phyloP scores from a whole-genome alignment of 2,329 filamentous ascomycete species.

The Alternaria arborescens region DNA sequence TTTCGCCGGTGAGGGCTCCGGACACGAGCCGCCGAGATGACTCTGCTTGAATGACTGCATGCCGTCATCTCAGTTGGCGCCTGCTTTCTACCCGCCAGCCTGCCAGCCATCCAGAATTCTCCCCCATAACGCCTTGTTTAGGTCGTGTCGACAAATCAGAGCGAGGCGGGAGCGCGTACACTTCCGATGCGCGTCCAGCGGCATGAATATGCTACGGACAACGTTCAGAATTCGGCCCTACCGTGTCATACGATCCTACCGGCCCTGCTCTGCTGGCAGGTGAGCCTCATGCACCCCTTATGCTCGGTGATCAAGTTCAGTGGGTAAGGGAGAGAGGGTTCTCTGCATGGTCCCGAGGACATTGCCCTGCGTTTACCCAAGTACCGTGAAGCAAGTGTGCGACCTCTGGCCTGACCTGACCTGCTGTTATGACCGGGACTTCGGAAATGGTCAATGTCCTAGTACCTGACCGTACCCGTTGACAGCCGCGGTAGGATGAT shows the following conservation, averaged over 20 bases:
- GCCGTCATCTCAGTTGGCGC: slow-evolving; percentile 24
- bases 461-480: slow-evolving; percentile 8
- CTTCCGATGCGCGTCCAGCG: slow-evolving; percentile 26
- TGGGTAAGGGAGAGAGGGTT: background rate
- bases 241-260: slow-evolving; percentile 14
- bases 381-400: background rate
- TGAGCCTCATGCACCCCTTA: slow-evolving; percentile 15
- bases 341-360: background rate
- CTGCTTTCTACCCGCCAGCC: slow-evolving; percentile 18
- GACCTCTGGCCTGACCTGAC: slow-evolving; percentile 4
- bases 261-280: slow-evolving; percentile 12
- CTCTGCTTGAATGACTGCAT: slow-evolving; percentile 19
- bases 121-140: slow-evolving; percentile 6
- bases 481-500: slow-evolving; percentile 12
- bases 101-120: slow-evolving; percentile 13
- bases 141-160: background rate
- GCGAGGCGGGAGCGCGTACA: slow-evolving; percentile 29
- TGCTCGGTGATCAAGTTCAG: slow-evolving; percentile 10
- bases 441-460: slow-evolving; percentile 23
- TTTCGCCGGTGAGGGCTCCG: slow-evolving; percentile 33
- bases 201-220: slow-evolving; percentile 25
- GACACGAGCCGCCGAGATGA: slow-evolving; percentile 31
- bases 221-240: slow-evolving; percentile 24
- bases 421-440: background rate
- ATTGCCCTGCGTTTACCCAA: background rate